Evolutionary conservation across 192 early-diverging fungal genomes (phyloP).

Genomic region (Coemansia sp.): DNA sequence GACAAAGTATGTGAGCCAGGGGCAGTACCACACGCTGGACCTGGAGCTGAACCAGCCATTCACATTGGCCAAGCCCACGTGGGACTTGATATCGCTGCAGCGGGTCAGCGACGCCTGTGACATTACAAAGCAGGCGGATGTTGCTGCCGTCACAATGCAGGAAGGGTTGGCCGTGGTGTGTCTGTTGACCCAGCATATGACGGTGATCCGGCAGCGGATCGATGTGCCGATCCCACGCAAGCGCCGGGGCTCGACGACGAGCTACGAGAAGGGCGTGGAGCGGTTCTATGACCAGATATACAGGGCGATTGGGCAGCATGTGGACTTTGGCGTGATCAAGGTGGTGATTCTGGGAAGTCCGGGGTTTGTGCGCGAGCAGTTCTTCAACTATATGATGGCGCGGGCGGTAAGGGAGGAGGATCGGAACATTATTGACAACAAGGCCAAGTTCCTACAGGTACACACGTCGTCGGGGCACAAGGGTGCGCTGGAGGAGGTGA

Average conservation of each 20-base stretch:
- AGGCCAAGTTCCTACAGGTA: conserved; percentile 79
- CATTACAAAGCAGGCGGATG: conserved; percentile 81
- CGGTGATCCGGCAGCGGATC: conserved; percentile 87
- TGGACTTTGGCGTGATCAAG: conserved; percentile 92
- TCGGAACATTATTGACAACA: conserved; percentile 76
- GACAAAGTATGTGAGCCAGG: conserved; percentile 88
- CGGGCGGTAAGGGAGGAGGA: conserved; percentile 79
- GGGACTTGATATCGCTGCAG: conserved; percentile 91
- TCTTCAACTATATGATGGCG: conserved; percentile 81
- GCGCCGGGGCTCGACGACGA: conserved; percentile 79
- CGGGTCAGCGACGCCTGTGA: conserved; percentile 86
- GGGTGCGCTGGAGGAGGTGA: conserved; percentile 89
- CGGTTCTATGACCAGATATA: conserved; percentile 91
- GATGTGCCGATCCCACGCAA: conserved; percentile 91
- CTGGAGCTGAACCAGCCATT: conserved; percentile 86
- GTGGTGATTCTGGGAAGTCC: conserved; percentile 95
- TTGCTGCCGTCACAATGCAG: conserved; percentile 86
- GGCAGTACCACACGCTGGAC: conserved; percentile 91
- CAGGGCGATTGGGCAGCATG: conserved; percentile 77
- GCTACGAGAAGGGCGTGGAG: conserved; percentile 83
- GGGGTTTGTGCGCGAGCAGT: conserved; percentile 86
- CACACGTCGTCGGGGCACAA: conserved; percentile 96
- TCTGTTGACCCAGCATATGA: conserved; percentile 91
- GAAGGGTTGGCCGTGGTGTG: conserved; percentile 90
- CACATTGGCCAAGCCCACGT: conserved; percentile 79